These are phyloP conservation scores for Trametes cubensis DNA, from an alignment of 768 basidiomycete genomes.

Conservation along the genomic window DNA sequence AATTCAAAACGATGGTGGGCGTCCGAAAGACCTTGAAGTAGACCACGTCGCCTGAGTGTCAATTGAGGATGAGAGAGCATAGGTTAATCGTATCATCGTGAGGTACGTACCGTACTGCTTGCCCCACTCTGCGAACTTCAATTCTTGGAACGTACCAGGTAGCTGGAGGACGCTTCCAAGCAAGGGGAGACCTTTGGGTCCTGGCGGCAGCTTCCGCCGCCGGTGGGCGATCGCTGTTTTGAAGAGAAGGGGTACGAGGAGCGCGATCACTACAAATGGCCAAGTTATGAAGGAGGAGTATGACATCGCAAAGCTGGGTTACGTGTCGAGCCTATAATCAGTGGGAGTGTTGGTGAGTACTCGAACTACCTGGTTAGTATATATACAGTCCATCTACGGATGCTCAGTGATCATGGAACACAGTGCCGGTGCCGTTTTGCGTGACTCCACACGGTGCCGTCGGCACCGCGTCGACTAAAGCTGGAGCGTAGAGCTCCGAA, in stretches of 20 bases:
- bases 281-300: too few species aligned
- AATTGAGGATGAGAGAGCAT: background rate
- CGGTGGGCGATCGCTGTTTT: background rate
- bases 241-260: background rate
- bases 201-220: conserved; percentile 4
- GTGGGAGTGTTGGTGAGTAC: background rate
- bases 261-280: background rate
- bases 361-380: background rate
- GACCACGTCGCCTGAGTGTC: conserved; percentile 24
- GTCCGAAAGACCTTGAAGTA: conserved; percentile 19
- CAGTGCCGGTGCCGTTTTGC: too few species aligned
- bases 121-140: conserved; percentile 1
- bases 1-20: conserved; percentile 28
- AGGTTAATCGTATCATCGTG: too few species aligned
- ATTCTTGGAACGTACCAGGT: background rate
- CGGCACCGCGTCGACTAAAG: too few species aligned
- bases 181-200: conserved; percentile 7
- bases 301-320: background rate
- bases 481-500: too few species aligned
- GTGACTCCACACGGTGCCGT: too few species aligned
- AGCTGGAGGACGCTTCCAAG: conserved; percentile 13
- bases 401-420: too few species aligned
- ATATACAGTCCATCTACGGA: too few species aligned
- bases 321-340: too few species aligned
- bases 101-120: background rate